Conservation (phyloP, 768 basidiomycete species). For the Paxillus ammoniavirescens region DNA sequence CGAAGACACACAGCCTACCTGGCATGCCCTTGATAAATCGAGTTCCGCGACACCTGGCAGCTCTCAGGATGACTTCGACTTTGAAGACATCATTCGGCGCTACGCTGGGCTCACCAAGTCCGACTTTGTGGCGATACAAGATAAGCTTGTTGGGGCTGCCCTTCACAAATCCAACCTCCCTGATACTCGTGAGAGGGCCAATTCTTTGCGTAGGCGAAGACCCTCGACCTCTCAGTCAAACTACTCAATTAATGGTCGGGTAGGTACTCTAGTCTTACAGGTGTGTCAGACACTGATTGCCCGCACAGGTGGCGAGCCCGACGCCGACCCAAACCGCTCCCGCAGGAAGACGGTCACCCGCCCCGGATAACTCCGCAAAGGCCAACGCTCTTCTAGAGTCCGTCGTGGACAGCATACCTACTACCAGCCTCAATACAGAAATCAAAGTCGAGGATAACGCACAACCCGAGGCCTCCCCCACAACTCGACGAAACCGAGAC, state of each 20-base stretch:
- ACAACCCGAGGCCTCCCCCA: constrained; percentile 43
- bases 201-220: constrained; percentile 71
- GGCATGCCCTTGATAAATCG: constrained; percentile 65
- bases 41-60: constrained; percentile 48
- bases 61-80: constrained; percentile 53
- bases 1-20: constrained; percentile 50
- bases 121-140: constrained; percentile 73
- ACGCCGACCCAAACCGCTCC: constrained; percentile 37
- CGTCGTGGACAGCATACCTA: constrained; percentile 52
- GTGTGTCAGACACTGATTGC: constrained; percentile 5
- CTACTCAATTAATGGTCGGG: constrained; percentile 58
- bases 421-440: constrained; percentile 26
- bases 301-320: constrained; percentile 56
- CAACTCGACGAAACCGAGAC: constrained; percentile 65
- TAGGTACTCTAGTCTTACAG: constrained; percentile 21
- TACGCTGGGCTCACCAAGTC: constrained; percentile 66
- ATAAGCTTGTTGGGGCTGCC: constrained; percentile 67
- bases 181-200: constrained; percentile 59
- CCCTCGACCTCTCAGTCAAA: constrained; percentile 85
- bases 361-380: constrained; percentile 52
- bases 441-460: constrained; percentile 23
- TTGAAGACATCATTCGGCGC: constrained; percentile 64
- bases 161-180: constrained; percentile 53
- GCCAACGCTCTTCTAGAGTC: constrained; percentile 69
- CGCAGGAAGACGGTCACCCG: constrained; percentile 29